Base-by-base conservation (phyloP, 257 asterid genomes). In the Penstemon newberryi region DNA sequence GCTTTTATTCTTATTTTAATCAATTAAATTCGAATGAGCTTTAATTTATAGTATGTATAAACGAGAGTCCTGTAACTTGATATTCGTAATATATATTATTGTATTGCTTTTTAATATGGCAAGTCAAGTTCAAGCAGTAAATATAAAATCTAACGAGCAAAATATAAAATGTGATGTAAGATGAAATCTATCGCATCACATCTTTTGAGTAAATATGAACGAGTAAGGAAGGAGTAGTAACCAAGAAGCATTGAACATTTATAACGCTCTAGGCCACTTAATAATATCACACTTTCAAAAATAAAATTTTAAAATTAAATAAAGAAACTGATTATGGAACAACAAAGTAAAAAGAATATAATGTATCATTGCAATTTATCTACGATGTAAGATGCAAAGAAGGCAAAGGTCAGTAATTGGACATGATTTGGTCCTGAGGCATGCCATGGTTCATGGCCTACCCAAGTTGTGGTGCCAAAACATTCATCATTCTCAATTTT, bases 351-450 rank as follows among this genome's bases (percentile, higher is more conserved):
- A 65, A 43, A 45, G n/a, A 36, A 57, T 18, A 42, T 12, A 33
- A 46, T 5, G 52, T 61, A 73, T 73, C 56, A 73, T 73, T 73
- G 64, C 68, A 42, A 36, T 45, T 37, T 41, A 37, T 8, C 36
- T 43, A 45, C 73, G 41, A 58, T 71, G 74, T 74, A 71, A 73
- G 71, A 70, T 69, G 60, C 73, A 57, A 75, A 73, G 59, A 67
- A 50, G 75, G 74, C 71, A 73, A 56, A 38, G 75, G 47, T 59
- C 63, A 68, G 82, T 65, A 45, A 77, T 19, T 42, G 75, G 73
- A 69, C 70, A 82, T 79, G 83, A 82, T 82, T 79, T 74, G 84
- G 84, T 82, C 74, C 72, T 8, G 25, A 25, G 77, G 85, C 85
- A 82, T 82, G 87, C 84, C 75, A 69, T 56, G 57, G 69, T 56